Evolutionary conservation across 1,284 basidiomycete species (phyloP).

Genomic region (Golubevia sp.): DNA sequence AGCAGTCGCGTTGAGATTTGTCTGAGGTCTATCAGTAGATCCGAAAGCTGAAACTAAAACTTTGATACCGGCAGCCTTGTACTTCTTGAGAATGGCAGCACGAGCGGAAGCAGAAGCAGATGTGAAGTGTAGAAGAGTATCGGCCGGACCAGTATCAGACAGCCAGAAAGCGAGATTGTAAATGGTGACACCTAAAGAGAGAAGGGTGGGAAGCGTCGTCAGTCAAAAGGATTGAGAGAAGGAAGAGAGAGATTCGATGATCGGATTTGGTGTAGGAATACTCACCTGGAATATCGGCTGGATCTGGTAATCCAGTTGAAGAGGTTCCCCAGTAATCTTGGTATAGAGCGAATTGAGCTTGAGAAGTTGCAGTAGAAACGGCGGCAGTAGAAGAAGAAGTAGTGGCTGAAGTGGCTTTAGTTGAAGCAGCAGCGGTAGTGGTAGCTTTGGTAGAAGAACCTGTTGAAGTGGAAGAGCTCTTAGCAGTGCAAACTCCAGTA

Average conservation of each 20-base stretch:
- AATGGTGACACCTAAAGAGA: constrained; percentile 51
- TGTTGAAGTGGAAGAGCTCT: not conserved
- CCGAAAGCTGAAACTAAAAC: constrained; percentile 70
- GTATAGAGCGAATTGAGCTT: not conserved
- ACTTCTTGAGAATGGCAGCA: constrained; percentile 55
- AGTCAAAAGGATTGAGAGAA: too few species aligned
- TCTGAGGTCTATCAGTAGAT: constrained; percentile 67
- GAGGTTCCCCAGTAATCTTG: too few species aligned
- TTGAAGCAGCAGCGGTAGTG: not conserved
- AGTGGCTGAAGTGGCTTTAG: not conserved
- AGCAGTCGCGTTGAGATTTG: constrained; percentile 62
- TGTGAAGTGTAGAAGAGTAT: constrained; percentile 58
- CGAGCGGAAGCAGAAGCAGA: constrained; percentile 39
- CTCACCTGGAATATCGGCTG: not conserved
- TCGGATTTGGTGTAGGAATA: too few species aligned
- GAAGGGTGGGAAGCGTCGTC: too few species aligned
- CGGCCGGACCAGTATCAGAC: constrained; percentile 51
- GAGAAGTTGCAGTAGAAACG: not conserved
- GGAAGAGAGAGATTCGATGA: too few species aligned
- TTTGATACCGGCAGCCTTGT: constrained; percentile 64
- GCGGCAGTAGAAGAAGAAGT: too few species aligned
- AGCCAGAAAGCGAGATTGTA: constrained; percentile 66
- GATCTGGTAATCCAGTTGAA: too few species aligned
- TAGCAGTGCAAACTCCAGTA: not conserved
- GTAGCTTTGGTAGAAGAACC: not conserved